Base-by-base conservation (phyloP, 768 basidiomycete species). In the Pleurotus pulmonarius region DNA sequence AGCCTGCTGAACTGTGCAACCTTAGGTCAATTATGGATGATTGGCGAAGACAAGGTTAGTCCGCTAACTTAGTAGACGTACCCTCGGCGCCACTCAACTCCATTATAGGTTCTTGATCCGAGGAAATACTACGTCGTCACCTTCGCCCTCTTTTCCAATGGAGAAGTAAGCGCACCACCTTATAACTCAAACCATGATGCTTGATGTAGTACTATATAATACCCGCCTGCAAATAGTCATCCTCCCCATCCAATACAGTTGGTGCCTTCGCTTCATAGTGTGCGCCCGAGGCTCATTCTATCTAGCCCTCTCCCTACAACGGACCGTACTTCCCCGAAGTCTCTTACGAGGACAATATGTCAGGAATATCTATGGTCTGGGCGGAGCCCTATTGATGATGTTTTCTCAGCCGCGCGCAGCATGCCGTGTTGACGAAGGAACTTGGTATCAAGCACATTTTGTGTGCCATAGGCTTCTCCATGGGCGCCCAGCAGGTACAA, bases 211-310 rank as follows among this genome's bases (percentile, higher is more conserved):
- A 9, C 24, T 61, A 13, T 59, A 26, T 45, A 13, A 18, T 52
- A 34, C 47, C 7, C 49, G 44, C 18, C 25, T 5, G 20, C 41
- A 15, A 22, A 8, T 37, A 84, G 82, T 84, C 83, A 0, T 84
- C 83, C 16, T 83, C 83, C 37, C 82, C 83, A 26, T 84, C 83
- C 0, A 84, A 83, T 64, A 83, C 83, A 58, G 82, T 83, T 57
- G 65, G 60, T 34, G 2, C 29, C 29, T 34, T 26, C 4, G 25
- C 20, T 25, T 52, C 20, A 20, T 43, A 37, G 20, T 43, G 3
- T 24, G 4, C 4, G 44, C 45, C 37, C 34, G 12, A 46, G 22
- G 40, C 47, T 45, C 24, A 45, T 8, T 46, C 34, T n/a, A 16
- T 46, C 12, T 22, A 84, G 83, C 78, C 83, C 8, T 62, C 67